These are phyloP conservation scores for Schwanniomyces polymorphus DNA, from an alignment of 805 yeast genomes.

Conservation along the genomic window DNA sequence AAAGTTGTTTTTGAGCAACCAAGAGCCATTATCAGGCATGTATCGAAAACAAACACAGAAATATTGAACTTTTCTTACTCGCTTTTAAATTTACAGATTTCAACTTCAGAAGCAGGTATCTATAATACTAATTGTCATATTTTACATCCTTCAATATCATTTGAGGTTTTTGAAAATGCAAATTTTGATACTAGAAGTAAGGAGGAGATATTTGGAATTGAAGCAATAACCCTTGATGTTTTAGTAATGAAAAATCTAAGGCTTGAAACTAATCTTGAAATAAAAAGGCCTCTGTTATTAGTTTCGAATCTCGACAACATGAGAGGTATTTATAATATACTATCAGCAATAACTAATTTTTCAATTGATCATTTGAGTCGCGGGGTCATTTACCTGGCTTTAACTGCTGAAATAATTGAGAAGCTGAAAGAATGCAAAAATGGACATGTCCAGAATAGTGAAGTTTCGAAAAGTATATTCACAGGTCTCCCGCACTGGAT, in stretches of 20 bases:
- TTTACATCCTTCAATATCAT: conserved; percentile 29
- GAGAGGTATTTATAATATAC: conserved; percentile 28
- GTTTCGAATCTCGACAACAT: conserved; percentile 29
- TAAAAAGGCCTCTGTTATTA: conserved; percentile 22
- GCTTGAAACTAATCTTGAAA: conserved; percentile 16
- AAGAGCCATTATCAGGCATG: conserved; percentile 21
- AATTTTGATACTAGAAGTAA: conserved; percentile 3
- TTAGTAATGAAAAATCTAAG: conserved; percentile 28
- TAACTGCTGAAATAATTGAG: conserved; percentile 21
- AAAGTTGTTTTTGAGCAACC: conserved; percentile 35
- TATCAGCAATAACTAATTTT: conserved; percentile 23
- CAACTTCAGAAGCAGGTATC: conserved; percentile 28
- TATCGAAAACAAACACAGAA: conserved; percentile 9
- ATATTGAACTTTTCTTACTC: conserved; percentile 35
- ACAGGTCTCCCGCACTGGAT: conserved; percentile 34
- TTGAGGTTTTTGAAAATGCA: conserved; percentile 23
- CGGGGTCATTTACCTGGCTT: conserved; percentile 28
- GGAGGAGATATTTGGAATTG: conserved; percentile 22
- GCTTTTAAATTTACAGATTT: conserved; percentile 30
- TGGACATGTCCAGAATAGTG: conserved; percentile 9
- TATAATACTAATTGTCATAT: conserved; percentile 36
- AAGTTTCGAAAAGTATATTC: conserved; percentile 11
- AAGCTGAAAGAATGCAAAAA: conserved; percentile 22
- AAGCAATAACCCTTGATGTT: conserved; percentile 17
- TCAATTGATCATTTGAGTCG: conserved; percentile 21